Evolutionary conservation across 2,329 filamentous ascomycete genomes (phyloP), one percentile per base, ranked within the genome.

Genomic region (Passalora sequoiae): DNA sequence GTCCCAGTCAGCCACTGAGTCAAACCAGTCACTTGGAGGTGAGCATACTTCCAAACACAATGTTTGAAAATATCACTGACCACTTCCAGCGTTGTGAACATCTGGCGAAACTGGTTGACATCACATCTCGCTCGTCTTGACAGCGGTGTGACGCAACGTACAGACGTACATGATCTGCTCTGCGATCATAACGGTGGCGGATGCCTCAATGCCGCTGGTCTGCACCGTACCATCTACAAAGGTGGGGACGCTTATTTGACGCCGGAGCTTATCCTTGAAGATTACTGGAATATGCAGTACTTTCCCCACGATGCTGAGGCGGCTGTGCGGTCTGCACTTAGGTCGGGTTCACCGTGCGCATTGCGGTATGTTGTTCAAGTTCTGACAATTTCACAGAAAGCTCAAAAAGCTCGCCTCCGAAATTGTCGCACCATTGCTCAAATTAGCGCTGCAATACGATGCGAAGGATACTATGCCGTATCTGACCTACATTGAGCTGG

Each of bases 401-500:
- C 30, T 43, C 9, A 43, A 43, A 27, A 17, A n/a, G 12, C 12
- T 8, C n/a, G 40, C 32, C 6, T 15, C 32, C 10, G 19, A 31
- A n/a, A 19, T 30, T 6, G 40, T 43, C 3, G 32, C 13, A 8
- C 40, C 24, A 6, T 15, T 43, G 16, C 22, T 39, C 21, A 15
- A 28, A 16, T 20, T 15, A 16, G n/a, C 7, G n/a, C 13, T 30
- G 13, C 24, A 28, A 13, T 36, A 17, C 19, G 32, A 29, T 33
- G 30, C 19, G 3, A 51, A 35, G 17, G 45, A 44, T 13, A 44
- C 38, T 10, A 53, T 67, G n/a, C 48, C 51, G 3, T 68, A 63
- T 49, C 42, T 68, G 43, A 68, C 60, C 16, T 68, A 64, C 44
- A 48, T 54, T 5, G 56, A 62, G 38, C 50, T 66, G 1, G 27